Percentiles rank a stretch among this genome's conserved stretches.
Conservation (phyloP, 176 grass and related monocot species). For the Oryza rufipogon region DNA sequence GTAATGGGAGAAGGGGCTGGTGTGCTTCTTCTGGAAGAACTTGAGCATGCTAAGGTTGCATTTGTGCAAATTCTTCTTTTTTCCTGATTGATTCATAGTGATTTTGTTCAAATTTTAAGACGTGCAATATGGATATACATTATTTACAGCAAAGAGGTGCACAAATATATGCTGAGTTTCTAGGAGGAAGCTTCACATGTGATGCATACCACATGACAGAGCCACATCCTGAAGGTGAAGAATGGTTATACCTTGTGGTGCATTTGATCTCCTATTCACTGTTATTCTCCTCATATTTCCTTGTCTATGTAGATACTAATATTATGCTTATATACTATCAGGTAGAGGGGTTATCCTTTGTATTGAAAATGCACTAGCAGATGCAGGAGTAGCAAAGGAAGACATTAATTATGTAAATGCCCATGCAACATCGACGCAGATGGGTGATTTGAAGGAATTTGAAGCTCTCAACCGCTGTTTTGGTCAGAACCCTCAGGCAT, state of each 20-base stretch:
- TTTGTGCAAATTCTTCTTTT: background rate
- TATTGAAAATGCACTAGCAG: constrained; percentile 86
- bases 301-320: constrained; percentile 18
- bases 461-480: constrained; percentile 85
- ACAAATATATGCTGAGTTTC: constrained; percentile 95
- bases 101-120: constrained; percentile 34
- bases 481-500: constrained; percentile 79
- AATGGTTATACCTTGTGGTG: constrained; percentile 25
- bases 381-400: constrained; percentile 78
- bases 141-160: constrained; percentile 84
- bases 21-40: constrained; percentile 98
- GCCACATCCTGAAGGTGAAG: constrained; percentile 90
- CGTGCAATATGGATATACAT: constrained; percentile 11
- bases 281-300: constrained; percentile 25
- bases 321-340: constrained; percentile 50
- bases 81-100: constrained; percentile 5
- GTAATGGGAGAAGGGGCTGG: constrained; percentile 99
- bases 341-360: constrained; percentile 94
- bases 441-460: constrained; percentile 97
- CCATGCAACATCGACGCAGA: constrained; percentile 92
- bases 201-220: constrained; percentile 99
- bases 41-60: constrained; percentile 91
- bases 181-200: constrained; percentile 98
- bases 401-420: constrained; percentile 98
- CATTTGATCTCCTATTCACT: constrained; percentile 1